These are phyloP conservation scores for Lenwebbia sp. DNA, from an alignment of 345 rosid genomes.

Conservation along the genomic window DNA sequence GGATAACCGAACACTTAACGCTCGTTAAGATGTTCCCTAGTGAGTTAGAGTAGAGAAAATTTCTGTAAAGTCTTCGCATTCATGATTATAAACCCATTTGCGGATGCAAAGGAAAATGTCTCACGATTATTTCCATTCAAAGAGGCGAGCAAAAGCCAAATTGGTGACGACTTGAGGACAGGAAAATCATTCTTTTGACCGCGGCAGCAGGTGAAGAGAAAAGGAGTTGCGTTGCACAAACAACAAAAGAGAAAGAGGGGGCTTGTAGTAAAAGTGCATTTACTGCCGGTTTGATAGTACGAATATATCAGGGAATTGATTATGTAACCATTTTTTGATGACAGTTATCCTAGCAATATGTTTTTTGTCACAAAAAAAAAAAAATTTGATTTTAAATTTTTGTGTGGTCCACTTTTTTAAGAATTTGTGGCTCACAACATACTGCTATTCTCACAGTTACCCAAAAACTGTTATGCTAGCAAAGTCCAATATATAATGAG, in stretches of 20 bases:
- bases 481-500: too few species aligned
- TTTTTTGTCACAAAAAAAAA: too few species aligned
- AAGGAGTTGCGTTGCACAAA: not conserved
- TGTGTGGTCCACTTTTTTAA: too few species aligned
- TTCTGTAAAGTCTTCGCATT: not conserved
- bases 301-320: too few species aligned
- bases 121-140: not conserved
- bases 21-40: not conserved
- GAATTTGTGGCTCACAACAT: too few species aligned
- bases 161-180: not conserved
- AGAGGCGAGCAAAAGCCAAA: not conserved
- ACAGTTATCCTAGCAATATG: too few species aligned
- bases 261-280: not conserved
- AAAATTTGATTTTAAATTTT: too few species aligned
- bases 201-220: not conserved
- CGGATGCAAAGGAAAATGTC: not conserved
- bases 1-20: not conserved
- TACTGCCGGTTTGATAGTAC: not conserved
- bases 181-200: not conserved
- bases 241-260: not conserved
- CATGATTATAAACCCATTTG: not conserved
- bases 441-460: too few species aligned
- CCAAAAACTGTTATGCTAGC: too few species aligned
- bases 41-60: not conserved
- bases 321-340: too few species aligned